These are phyloP conservation scores for Aegilops sharonensis DNA, from an alignment of 176 grass and related monocot species.

Conservation along the genomic window DNA sequence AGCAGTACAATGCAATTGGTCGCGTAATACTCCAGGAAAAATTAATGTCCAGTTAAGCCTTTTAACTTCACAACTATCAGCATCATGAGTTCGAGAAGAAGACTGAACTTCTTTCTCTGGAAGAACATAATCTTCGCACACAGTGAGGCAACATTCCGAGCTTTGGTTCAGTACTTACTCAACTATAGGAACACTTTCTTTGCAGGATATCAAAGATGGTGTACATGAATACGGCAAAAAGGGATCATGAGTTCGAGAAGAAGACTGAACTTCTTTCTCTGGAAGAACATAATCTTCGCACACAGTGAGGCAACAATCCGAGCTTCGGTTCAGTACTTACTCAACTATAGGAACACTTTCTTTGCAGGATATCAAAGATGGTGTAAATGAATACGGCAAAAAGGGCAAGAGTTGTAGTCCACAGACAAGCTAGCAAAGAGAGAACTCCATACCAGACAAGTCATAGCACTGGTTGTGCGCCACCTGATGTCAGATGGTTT, in stretches of 20 bases:
- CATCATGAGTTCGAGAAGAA: not conserved
- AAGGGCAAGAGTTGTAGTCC: not conserved
- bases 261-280: not conserved
- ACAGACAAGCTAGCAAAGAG: not conserved
- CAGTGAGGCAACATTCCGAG: not conserved
- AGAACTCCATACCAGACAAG: not conserved
- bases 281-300: not conserved
- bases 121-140: not conserved
- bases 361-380: not conserved
- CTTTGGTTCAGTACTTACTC: not conserved
- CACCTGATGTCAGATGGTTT: not conserved
- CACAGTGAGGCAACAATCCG: not conserved
- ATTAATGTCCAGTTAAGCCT: not conserved
- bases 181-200: not conserved
- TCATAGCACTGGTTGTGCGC: no score
- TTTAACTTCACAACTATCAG: not conserved
- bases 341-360: not conserved
- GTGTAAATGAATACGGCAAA: not conserved
- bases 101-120: not conserved
- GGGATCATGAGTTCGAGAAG: not conserved
- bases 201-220: not conserved
- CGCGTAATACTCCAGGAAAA: not conserved
- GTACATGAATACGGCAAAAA: not conserved
- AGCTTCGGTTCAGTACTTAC: not conserved
- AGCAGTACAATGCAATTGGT: not conserved